Evolutionary conservation across 2,329 filamentous ascomycete species (phyloP).

Genomic region (Diaporthe destruens): DNA sequence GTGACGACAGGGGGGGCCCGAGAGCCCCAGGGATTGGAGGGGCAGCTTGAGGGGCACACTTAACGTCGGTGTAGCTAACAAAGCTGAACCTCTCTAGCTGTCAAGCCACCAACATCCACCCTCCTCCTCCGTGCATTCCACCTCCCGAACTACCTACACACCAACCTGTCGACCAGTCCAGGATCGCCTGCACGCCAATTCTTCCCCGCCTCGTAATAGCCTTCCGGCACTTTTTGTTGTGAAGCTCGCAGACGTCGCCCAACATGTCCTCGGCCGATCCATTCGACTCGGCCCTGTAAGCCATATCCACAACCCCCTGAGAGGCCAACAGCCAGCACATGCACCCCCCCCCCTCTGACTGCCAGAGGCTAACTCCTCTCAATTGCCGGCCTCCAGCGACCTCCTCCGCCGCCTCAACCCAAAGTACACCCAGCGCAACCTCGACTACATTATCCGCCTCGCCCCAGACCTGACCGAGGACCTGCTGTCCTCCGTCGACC

Average conservation of each 20-base stretch:
- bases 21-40: conserved; percentile 39
- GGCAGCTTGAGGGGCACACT: conserved; percentile 38
- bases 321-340: conserved; percentile 7
- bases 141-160: background rate
- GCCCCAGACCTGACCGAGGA: conserved; percentile 96
- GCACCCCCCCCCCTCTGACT: conserved; percentile 30
- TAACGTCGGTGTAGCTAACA: conserved; percentile 42
- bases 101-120: conserved; percentile 20
- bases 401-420: conserved; percentile 98
- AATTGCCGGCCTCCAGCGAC: conserved; percentile 72
- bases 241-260: background rate
- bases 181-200: conserved; percentile 5
- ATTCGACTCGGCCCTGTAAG: conserved; percentile 83
- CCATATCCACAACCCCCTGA: conserved; percentile 38
- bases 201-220: background rate
- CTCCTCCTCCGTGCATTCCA: background rate
- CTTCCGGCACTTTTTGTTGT: conserved; percentile 15
- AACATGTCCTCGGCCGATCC: conserved; percentile 70
- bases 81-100: conserved; percentile 20
- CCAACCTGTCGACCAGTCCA: conserved; percentile 11
- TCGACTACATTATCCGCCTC: conserved; percentile 88
- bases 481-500: conserved; percentile 96
- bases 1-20: conserved; percentile 34
- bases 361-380: conserved; percentile 20
- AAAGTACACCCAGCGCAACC: conserved; percentile 88